Conservation (phyloP, 495 filamentous ascomycete genomes). For the Evernia prunastri region DNA sequence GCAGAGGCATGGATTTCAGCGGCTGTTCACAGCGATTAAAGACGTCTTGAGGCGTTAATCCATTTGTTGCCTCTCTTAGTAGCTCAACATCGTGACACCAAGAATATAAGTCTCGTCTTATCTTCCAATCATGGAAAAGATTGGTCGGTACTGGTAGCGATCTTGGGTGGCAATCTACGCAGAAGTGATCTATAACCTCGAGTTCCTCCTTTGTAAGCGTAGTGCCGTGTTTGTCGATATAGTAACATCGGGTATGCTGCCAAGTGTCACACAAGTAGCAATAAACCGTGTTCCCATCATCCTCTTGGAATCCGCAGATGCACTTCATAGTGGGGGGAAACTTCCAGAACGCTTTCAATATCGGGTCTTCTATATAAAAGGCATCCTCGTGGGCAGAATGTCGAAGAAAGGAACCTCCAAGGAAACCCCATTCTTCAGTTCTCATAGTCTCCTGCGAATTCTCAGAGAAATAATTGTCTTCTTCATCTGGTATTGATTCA, state of each 20-base stretch:
- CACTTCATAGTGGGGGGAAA: conserved; percentile 98
- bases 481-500: too few relatives aligned
- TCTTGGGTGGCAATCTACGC: conserved; percentile 76
- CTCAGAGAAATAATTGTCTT: too few relatives aligned
- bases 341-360: too few relatives aligned
- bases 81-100: conserved; percentile 65
- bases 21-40: conserved; percentile 47
- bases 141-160: conserved; percentile 55
- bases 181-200: conserved; percentile 64
- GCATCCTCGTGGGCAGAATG: too few relatives aligned
- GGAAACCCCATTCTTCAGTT: too few relatives aligned
- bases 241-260: conserved; percentile 96
- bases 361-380: too few relatives aligned
- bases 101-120: conserved; percentile 57
- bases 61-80: conserved; percentile 38
- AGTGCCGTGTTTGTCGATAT: conserved; percentile 44
- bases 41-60: conserved; percentile 39
- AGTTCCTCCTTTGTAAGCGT: conserved; percentile 55
- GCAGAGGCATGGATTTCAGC: conserved; percentile 49
- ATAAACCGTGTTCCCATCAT: conserved; percentile 95
- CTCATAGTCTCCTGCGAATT: too few relatives aligned
- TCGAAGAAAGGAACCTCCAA: too few relatives aligned
- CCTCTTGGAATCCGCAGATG: conserved; percentile 85
- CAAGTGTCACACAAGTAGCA: conserved; percentile 95
- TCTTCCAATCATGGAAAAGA: conserved; percentile 58